phyloP scores from a whole-genome alignment of 768 basidiomycete species.

The Amanita muscaria region DNA sequence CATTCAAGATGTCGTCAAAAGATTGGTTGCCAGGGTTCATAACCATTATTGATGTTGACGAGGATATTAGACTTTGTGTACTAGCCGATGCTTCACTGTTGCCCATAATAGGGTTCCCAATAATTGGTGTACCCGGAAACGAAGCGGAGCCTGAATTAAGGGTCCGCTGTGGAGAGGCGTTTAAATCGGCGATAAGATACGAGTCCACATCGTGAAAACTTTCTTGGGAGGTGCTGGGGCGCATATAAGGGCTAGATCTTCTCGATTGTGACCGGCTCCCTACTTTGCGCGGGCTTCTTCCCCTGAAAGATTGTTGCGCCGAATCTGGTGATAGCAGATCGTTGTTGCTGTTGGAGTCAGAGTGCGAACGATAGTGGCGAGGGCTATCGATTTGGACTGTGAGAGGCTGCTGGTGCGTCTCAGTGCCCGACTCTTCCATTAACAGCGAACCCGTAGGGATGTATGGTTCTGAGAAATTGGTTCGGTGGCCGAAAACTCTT shows the following conservation, averaged over 20 bases:
- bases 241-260: slow-evolving; percentile 4
- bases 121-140: slow-evolving; percentile 1
- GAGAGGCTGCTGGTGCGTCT: not conserved
- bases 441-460: not conserved
- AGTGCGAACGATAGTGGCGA: slow-evolving; percentile 1
- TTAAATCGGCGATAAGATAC: not conserved
- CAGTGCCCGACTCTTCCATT: not conserved
- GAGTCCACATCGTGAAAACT: not conserved
- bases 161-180: not conserved
- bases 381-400: not conserved
- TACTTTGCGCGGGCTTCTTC: too few relatives aligned
- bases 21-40: not conserved
- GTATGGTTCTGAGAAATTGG: slow-evolving; percentile 3
- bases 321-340: slow-evolving; percentile 6
- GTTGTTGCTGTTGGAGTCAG: not conserved
- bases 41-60: slow-evolving; percentile 1
- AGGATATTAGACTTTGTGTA: not conserved
- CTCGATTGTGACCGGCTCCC: too few relatives aligned
- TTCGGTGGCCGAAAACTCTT: not conserved
- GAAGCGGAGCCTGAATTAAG: not conserved
- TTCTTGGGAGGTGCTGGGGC: slow-evolving; percentile 1
- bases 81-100: slow-evolving; percentile 1
- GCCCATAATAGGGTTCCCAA: too few relatives aligned
- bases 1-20: not conserved
- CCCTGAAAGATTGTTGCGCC: too few relatives aligned